These are phyloP conservation scores for Nectriaceae sp. DNA, from an alignment of 2,329 filamentous ascomycete genomes.

Conservation along the genomic window DNA sequence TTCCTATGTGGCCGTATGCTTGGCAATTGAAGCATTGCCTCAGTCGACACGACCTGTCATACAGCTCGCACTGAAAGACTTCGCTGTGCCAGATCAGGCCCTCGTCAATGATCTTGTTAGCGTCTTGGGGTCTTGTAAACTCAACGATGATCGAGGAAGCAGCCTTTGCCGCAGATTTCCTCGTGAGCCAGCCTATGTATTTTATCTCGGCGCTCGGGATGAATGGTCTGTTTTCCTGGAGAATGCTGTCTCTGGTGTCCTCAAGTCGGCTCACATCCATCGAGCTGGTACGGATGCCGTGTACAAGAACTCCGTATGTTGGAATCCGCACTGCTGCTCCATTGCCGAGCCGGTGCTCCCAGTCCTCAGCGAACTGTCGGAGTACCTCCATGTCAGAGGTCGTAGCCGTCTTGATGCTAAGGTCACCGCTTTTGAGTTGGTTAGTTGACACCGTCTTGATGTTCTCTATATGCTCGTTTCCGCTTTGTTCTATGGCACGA, in stretches of 20 bases:
- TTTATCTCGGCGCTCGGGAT: slow-evolving; percentile 3
- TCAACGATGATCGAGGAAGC: slow-evolving; percentile 7
- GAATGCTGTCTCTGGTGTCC: slow-evolving; percentile 1
- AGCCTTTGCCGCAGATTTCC: background rate
- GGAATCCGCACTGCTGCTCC: background rate
- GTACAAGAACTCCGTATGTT: slow-evolving; percentile 2
- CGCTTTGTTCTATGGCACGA: slow-evolving; percentile 7
- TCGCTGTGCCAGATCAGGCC: slow-evolving; percentile 4
- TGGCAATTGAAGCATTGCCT: background rate
- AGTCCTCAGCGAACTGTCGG: background rate
- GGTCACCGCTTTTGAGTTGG: slow-evolving; percentile 8
- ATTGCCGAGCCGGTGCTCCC: slow-evolving; percentile 1
- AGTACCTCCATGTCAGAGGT: slow-evolving; percentile 1
- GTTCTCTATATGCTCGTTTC: slow-evolving; percentile 7
- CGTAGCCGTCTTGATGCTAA: slow-evolving; percentile 4
- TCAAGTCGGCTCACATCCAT: slow-evolving; percentile 4
- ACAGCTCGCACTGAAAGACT: slow-evolving; percentile 6
- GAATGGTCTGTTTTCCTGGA: slow-evolving; percentile 3
- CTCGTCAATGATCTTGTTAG: slow-evolving; percentile 7
- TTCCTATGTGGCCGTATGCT: slow-evolving; percentile 1
- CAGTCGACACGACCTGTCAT: background rate
- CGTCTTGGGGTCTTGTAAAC: slow-evolving; percentile 1
- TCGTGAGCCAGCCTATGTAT: slow-evolving; percentile 9
- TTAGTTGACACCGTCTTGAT: slow-evolving; percentile 4
- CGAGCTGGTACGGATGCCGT: slow-evolving; percentile 4